Evolutionary conservation across 2,329 filamentous ascomycete genomes (phyloP).

Genomic region (Claviceps quebecensis): DNA sequence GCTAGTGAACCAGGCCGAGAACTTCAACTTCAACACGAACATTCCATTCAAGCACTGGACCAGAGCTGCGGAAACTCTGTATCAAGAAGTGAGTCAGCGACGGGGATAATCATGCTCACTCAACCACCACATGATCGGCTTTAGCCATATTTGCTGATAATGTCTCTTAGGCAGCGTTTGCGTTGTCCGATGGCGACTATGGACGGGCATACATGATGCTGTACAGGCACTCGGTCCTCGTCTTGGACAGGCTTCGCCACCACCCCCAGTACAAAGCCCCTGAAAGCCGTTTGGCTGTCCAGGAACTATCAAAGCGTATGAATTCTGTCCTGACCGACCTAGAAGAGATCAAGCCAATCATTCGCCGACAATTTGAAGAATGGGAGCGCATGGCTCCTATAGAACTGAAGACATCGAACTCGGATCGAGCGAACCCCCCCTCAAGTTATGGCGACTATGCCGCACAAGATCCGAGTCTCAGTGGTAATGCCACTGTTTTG

Average conservation of each 20-base stretch:
- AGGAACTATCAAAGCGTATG: constrained; percentile 33
- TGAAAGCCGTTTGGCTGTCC: constrained; percentile 50
- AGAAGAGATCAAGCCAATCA: constrained; percentile 65
- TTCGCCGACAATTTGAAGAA: constrained; percentile 55
- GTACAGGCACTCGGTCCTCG: constrained; percentile 78
- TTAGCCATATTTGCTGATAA: neutral
- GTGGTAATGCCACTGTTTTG: constrained; percentile 43
- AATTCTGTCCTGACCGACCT: constrained; percentile 52
- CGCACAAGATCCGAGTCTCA: constrained; percentile 46
- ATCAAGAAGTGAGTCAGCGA: constrained; percentile 55
- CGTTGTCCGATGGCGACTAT: constrained; percentile 72
- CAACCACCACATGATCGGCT: neutral
- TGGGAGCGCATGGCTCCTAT: constrained; percentile 44
- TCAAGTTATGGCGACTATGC: constrained; percentile 33
- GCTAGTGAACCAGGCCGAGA: constrained; percentile 59
- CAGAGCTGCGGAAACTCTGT: constrained; percentile 62
- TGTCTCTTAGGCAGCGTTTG: constrained; percentile 58
- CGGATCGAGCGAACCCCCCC: constrained; percentile 8
- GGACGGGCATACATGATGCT: constrained; percentile 81
- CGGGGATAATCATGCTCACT: neutral
- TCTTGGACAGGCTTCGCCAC: constrained; percentile 56
- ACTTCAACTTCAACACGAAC: constrained; percentile 66
- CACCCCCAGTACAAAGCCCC: constrained; percentile 64
- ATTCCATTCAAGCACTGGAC: constrained; percentile 73
- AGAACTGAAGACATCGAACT: constrained; percentile 14